These are phyloP conservation scores for Venturia oleaginea DNA, from an alignment of 2,329 filamentous ascomycete species.

Conservation along the genomic window DNA sequence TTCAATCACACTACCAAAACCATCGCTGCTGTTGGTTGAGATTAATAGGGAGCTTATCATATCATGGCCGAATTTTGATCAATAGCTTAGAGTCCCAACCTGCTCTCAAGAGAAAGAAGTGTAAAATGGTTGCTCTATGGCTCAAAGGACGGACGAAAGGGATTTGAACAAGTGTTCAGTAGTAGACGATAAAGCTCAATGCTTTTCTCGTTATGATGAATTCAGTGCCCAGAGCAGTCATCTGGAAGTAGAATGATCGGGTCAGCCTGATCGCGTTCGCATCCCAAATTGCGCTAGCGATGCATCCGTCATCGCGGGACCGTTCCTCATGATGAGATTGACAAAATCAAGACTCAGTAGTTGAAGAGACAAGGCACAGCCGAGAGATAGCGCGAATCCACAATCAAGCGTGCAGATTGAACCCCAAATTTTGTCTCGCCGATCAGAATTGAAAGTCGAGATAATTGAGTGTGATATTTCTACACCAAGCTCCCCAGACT, in stretches of 20 bases:
- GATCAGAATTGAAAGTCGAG: neutral
- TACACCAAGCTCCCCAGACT: neutral
- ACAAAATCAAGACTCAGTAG: neutral
- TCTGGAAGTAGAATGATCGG: neutral
- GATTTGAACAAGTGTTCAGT: too few relatives aligned
- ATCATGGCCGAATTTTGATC: too few relatives aligned
- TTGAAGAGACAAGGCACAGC: neutral
- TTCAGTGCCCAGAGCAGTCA: too few relatives aligned
- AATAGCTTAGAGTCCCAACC: too few relatives aligned
- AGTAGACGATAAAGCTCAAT: too few relatives aligned
- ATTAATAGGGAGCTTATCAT: too few relatives aligned
- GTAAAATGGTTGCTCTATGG: too few relatives aligned
- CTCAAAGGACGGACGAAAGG: too few relatives aligned
- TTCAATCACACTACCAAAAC: neutral
- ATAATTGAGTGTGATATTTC: neutral
- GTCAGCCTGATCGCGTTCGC: neutral
- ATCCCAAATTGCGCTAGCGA: neutral
- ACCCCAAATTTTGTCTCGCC: neutral
- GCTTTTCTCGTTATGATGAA: too few relatives aligned
- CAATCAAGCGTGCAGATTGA: neutral
- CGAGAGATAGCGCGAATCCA: neutral
- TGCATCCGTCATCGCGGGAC: neutral
- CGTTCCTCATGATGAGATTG: neutral
- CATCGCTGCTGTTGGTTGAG: neutral
- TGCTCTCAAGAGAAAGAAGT: too few relatives aligned